Evolutionary conservation across 495 filamentous ascomycete genomes (phyloP), one percentile per base, ranked within the genome.

Genomic region (Staphylotrichum longicolle): DNA sequence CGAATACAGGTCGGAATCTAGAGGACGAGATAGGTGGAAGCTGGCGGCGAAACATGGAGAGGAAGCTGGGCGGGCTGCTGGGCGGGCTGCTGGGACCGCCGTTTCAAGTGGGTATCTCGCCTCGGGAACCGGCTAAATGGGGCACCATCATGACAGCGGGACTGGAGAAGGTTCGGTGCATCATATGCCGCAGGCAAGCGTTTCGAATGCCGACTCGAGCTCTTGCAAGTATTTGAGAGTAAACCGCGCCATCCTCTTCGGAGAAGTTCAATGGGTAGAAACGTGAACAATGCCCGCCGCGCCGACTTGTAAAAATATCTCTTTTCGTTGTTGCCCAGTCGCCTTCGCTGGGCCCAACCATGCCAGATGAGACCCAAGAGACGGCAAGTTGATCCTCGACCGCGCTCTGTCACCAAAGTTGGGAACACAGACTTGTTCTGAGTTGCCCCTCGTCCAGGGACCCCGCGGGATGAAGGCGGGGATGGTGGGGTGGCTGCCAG

Each of bases 21-120:
- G 45, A 11, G n/a, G 53, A 55, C 20, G 20, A 51, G 51, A 61
- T 57, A 62, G 42, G 45, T 62, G 47, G 46, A 57, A 50, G 53
- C 47, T 52, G 20, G 2, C 35, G n/a, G 37, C 14, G 37, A 7
- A 52, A 35, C 34, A 44, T 37, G 11, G 49, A 50, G 15, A n/a
- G 47, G 15, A 7, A 20, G 20, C 53, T 50, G 42, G 40, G 37
- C 47, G 30, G 14, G 46, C 46, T 27, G 46, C 4, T 7, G 5
- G n/a, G 15, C 33, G 10, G 37, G 37, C 37, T 39, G 6, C 37
- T 39, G 42, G 40, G 27, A 10, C 37, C 47, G 33, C 56, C 34
- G 45, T 33, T 50, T 50, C 33, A 27, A 41, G 39, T 51, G 57
- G 57, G 39, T 42, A 35, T 48, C 53, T 55, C 5, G 37, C 5